Conservation (phyloP, 1,139 yeast genomes). For the Zygotorulaspora mrakii region DNA sequence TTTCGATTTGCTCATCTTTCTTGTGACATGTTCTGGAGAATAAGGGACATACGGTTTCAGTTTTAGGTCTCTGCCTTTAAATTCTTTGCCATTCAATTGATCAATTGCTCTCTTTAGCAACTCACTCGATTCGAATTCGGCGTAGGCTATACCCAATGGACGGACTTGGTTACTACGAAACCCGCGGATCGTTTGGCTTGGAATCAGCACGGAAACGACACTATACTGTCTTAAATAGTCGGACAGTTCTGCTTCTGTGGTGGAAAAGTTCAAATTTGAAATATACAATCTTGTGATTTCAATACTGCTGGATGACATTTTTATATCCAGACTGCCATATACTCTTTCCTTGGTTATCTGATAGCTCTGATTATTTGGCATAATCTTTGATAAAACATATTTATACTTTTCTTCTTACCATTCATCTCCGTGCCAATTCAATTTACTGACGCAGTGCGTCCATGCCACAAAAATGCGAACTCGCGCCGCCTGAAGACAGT, state of each 20-base stretch:
- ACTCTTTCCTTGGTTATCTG: too few species aligned
- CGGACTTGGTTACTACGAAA: constrained; percentile 41
- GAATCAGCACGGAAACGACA: constrained; percentile 46
- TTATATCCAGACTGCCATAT: too few species aligned
- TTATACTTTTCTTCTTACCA: too few species aligned
- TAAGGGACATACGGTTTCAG: constrained; percentile 45
- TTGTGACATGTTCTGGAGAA: constrained; percentile 31
- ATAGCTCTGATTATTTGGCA: too few species aligned
- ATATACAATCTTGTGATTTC: constrained; percentile 42
- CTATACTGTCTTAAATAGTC: constrained; percentile 41
- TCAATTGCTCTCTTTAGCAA: constrained; percentile 47
- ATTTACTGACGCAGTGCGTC: neutral
- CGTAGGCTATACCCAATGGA: constrained; percentile 65
- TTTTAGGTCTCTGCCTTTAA: constrained; percentile 41
- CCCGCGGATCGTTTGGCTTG: constrained; percentile 52
- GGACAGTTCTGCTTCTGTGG: constrained; percentile 51
- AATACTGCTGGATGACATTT: constrained; percentile 6
- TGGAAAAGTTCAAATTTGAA: constrained; percentile 50
- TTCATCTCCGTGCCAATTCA: neutral
- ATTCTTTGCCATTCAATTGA: constrained; percentile 42
- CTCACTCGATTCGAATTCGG: constrained; percentile 50
- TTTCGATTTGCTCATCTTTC: constrained; percentile 9
- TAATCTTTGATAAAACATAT: too few species aligned
- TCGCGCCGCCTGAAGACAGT: too few species aligned
- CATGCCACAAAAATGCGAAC: constrained; percentile 2